Evolutionary conservation across 1,139 yeast species (phyloP), one percentile per base, ranked within the genome.

Genomic region (Scheffersomyces lignicola): DNA sequence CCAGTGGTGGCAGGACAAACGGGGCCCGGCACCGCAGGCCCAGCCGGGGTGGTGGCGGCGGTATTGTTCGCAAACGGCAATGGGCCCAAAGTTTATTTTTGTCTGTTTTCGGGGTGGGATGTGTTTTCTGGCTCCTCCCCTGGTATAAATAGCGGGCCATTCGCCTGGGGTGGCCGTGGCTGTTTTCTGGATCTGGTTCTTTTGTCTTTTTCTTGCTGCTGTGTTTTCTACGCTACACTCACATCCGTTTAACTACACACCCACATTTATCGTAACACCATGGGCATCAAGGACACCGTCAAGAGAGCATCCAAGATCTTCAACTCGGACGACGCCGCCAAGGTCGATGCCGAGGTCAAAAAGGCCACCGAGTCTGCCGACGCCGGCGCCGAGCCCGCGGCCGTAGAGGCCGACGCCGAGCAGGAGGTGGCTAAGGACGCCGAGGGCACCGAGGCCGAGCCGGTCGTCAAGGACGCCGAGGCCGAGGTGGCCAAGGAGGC

Each of bases 291-390:
- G 50, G 73, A 69, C 48, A 69, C 53, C 51, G 65, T 69, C 41
- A 69, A 63, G 56, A 67, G 76, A 63, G 67, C 71, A 22, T 69
- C 75, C 29, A 66, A 59, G 55, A 60, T 66, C 41, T 69, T 69
- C 48, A 41, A 51, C 37, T 47, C 45, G 23, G 69, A 65, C 44
- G 52, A 48, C 33, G 39, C 38, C 15, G 23, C 20, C 2, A 26
- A 26, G 10, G 5, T 42, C 44, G 7, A 44, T 42, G 31, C 47
- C 43, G 31, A 35, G 43, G 8, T 36, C 37, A 33, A 39, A 40
- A 9, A 42, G 30, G 16, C 12, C n/a, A 25, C 28, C 7, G 18
- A 30, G 24, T 25, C 35, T 33, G 24, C 25, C 29, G 31, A 37
- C 31, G 34, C 20, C 13, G 17, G 9, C 8, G 33, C 41, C 18